Evolutionary conservation across 371 early-diverging fungal genomes (phyloP).

Genomic region (Coemansia sp.): DNA sequence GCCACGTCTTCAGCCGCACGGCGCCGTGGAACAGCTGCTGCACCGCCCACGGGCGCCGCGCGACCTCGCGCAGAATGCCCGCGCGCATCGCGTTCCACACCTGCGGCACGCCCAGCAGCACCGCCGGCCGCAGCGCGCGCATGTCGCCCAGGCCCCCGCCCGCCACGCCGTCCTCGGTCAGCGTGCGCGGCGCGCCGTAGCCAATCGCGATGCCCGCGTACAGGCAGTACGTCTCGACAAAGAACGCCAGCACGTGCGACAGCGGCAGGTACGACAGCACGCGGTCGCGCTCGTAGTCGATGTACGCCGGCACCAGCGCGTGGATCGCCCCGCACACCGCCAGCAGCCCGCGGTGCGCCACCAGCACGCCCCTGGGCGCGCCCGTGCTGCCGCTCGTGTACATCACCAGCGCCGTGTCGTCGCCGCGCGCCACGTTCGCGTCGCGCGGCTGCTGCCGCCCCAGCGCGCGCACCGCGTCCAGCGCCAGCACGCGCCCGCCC

Average conservation of each 20-base stretch:
- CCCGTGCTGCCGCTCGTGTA: slow-evolving; percentile 91
- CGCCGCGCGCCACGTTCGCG: slow-evolving; percentile 55
- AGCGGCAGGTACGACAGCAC: slow-evolving; percentile 94
- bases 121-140: slow-evolving; percentile 83
- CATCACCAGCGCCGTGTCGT: slow-evolving; percentile 85
- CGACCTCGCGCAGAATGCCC: slow-evolving; percentile 75
- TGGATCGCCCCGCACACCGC: slow-evolving; percentile 56
- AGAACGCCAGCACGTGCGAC: slow-evolving; percentile 90
- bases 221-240: slow-evolving; percentile 74
- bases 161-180: slow-evolving; percentile 79
- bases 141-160: slow-evolving; percentile 81
- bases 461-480: slow-evolving; percentile 21
- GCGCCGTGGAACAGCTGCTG: slow-evolving; percentile 75
- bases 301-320: slow-evolving; percentile 27
- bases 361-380: slow-evolving; percentile 69
- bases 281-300: slow-evolving; percentile 26
- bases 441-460: slow-evolving; percentile 47
- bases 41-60: slow-evolving; percentile 57
- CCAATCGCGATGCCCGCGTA: slow-evolving; percentile 82
- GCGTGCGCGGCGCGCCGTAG: slow-evolving; percentile 84
- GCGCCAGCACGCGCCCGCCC: slow-evolving; percentile 1
- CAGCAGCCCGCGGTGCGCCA: slow-evolving; percentile 76
- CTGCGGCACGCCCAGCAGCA: slow-evolving; percentile 92
- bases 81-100: slow-evolving; percentile 93
- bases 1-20: slow-evolving; percentile 70